Evolutionary conservation across 768 basidiomycete species (phyloP), one percentile per base, ranked within the genome.

Genomic region (Leccinum fibrillosum): DNA sequence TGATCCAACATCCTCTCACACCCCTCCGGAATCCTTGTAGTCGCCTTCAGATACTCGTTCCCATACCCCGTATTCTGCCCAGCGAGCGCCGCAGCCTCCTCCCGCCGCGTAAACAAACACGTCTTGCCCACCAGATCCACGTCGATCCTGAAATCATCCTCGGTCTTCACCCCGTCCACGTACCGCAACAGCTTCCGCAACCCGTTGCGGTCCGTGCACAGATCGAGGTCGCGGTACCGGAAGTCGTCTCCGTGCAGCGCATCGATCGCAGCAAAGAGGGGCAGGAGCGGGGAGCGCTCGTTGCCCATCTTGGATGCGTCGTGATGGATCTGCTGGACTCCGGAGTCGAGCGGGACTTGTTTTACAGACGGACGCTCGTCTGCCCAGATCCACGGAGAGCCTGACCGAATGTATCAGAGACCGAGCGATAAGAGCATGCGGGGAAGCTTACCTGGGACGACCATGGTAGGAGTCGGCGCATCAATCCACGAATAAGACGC

Each of bases 81-180:
- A 0, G 52, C 55, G 15, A 61, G 23, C 9, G 44, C 19, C 0
- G 54, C 4, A 10, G 12, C 62, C 30, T 80, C 80, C 81, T 86
- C 87, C 21, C 53, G 75, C 1, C 89, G 75, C 55, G 82, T 84
- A 63, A 90, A 72, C 26, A 92, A 64, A 15, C 88, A 73, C 0
- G 89, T 90, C 17, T 64, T 64, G 1, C 88, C 87, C 0, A 77
- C 79, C 17, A 89, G 74, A 66, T 91, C 83, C 4, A 84, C 59
- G 56, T 92, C 88, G 60, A 92, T 88, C 19, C 90, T 76, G 65
- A 91, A 92, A 54, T 82, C 23, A 10, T 52, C 80, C 10, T 71
- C 72, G 2, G 11, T 15, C 5, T 17, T 11, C 10, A 19, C 53
- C 13, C 54, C 23, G n/a, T 69, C 64, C 13, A 69, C 54, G 85